Conservation (phyloP, 345 rosid genomes). For the Kernera saxatilis region DNA sequence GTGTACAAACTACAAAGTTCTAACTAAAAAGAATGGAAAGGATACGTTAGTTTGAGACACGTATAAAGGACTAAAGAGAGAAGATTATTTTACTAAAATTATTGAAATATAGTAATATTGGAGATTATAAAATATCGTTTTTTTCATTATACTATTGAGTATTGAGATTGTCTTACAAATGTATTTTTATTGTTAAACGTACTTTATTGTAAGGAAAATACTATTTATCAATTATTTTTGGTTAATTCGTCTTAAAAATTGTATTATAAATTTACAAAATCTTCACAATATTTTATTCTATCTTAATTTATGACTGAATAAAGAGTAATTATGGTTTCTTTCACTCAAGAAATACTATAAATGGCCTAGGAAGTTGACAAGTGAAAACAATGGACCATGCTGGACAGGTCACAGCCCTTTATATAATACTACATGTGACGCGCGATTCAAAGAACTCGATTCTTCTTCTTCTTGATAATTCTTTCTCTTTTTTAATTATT, state of each 20-base stretch:
- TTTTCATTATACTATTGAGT: neutral
- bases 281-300: neutral
- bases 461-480: constrained; percentile 32
- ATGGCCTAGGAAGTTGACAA: constrained; percentile 27
- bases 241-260: neutral
- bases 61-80: neutral
- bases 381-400: constrained; percentile 25
- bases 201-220: neutral
- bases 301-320: neutral
- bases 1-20: constrained; percentile 26
- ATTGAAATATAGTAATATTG: neutral
- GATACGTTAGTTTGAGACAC: constrained; percentile 2
- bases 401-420: constrained; percentile 20
- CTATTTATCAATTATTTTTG: neutral
- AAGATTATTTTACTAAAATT: neutral
- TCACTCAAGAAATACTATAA: constrained; percentile 42
- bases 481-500: neutral
- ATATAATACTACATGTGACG: constrained; percentile 13
- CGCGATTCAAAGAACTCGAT: constrained; percentile 25
- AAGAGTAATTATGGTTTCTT: constrained; percentile 36
- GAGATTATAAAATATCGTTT: neutral
- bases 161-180: neutral
- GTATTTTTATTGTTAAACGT: neutral
- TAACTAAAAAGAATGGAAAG: neutral
- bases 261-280: no score